These are phyloP conservation scores for Pulveroboletus sp. DNA, from an alignment of 768 basidiomycete genomes.

Conservation along the genomic window DNA sequence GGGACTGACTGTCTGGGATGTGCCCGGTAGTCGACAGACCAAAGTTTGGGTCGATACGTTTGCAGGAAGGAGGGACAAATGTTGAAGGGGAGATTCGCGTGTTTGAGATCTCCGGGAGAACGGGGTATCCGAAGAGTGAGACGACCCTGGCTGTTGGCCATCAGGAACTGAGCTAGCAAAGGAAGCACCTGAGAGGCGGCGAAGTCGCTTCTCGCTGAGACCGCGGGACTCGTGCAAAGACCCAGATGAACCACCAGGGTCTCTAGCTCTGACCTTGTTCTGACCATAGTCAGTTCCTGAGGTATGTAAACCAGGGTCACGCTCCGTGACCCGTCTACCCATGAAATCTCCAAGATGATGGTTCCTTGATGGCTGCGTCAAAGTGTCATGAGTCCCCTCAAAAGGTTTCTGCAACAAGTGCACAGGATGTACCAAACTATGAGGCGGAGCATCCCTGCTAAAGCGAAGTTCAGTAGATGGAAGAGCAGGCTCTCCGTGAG, in stretches of 20 bases:
- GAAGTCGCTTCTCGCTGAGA: slow-evolving; percentile 16
- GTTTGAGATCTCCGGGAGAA: slow-evolving; percentile 35
- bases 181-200: slow-evolving; percentile 21
- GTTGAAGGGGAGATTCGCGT: slow-evolving; percentile 40
- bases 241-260: slow-evolving; percentile 10
- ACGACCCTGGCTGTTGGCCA: slow-evolving; percentile 16
- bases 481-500: slow-evolving; percentile 38
- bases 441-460: slow-evolving; percentile 44
- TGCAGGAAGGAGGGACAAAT: slow-evolving; percentile 25
- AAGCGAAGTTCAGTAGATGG: slow-evolving; percentile 41
- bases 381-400: slow-evolving; percentile 15
- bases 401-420: slow-evolving; percentile 60
- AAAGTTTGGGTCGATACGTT: slow-evolving; percentile 5
- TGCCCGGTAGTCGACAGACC: slow-evolving; percentile 40
- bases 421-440: slow-evolving; percentile 37
- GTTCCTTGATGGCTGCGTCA: slow-evolving; percentile 15
- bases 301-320: slow-evolving; percentile 10
- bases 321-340: slow-evolving; percentile 17
- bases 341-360: slow-evolving; percentile 14
- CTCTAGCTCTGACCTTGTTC: slow-evolving; percentile 16
- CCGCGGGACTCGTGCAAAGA: slow-evolving; percentile 15
- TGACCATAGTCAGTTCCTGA: slow-evolving; percentile 16
- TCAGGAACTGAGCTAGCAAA: slow-evolving; percentile 21
- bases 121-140: slow-evolving; percentile 18
- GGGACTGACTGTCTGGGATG: slow-evolving; percentile 39